phyloP scores from a whole-genome alignment of 1,139 yeast species.

The Debaryomyces coudertii region DNA sequence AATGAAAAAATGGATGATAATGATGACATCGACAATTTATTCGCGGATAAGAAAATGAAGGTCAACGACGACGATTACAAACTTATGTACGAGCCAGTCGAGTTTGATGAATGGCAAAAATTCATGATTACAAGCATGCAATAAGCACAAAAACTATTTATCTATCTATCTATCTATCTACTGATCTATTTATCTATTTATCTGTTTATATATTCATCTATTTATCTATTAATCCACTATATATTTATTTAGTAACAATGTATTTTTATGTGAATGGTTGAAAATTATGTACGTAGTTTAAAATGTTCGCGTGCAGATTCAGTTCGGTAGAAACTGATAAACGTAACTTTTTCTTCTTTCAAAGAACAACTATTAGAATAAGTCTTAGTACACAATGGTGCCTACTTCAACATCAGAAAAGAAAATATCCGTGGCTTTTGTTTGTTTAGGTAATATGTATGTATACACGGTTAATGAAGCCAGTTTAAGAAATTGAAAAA shows the following conservation, averaged over 20 bases:
- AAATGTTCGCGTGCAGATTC: constrained; percentile 2
- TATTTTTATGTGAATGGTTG: constrained; percentile 3
- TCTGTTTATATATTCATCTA: too few relatives aligned
- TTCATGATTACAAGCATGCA: constrained; percentile 25
- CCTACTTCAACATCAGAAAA: constrained; percentile 24
- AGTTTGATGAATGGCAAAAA: constrained; percentile 45
- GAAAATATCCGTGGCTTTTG: constrained; percentile 74
- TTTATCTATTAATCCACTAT: too few relatives aligned
- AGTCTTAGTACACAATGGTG: not conserved
- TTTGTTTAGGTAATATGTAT: constrained; percentile 88
- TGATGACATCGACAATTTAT: constrained; percentile 41
- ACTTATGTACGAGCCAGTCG: constrained; percentile 38
- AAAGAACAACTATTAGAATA: not conserved
- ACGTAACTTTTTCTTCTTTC: not conserved
- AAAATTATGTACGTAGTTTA: not conserved
- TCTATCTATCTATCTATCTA: not conserved
- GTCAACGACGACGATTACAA: constrained; percentile 26
- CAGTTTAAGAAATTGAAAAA: not conserved
- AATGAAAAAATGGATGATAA: constrained; percentile 25
- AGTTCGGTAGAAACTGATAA: not conserved
- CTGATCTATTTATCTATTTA: too few relatives aligned
- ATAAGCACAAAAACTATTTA: constrained; percentile 4
- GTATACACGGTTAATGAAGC: constrained; percentile 24
- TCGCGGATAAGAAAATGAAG: constrained; percentile 40
- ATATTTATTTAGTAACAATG: not conserved